Evolutionary conservation across 129 eudicot genomes (phyloP).

Genomic region (Silybum marianum): DNA sequence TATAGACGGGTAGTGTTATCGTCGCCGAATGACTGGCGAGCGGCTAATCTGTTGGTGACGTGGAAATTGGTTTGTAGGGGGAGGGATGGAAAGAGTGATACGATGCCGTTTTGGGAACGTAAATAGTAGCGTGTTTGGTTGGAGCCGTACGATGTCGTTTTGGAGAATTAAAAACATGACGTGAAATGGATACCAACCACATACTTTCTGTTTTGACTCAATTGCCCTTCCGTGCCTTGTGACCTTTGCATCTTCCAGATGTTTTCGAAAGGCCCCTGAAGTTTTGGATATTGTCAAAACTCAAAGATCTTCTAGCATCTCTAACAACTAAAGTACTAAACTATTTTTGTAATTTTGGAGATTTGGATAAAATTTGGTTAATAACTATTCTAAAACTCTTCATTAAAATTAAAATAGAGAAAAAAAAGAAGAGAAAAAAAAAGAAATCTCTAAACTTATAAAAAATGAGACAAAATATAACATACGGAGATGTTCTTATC

Average conservation of each 20-base stretch:
- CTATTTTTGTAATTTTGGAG: too few relatives aligned
- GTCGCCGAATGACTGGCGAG: slow-evolving; percentile 39
- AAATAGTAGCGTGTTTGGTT: slow-evolving; percentile 17
- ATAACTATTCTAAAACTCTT: too few relatives aligned
- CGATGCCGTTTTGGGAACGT: slow-evolving; percentile 1
- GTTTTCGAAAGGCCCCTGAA: not conserved
- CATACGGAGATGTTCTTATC: too few relatives aligned
- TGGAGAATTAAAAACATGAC: not conserved
- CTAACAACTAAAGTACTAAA: too few relatives aligned
- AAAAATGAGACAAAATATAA: too few relatives aligned
- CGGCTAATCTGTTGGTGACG: slow-evolving; percentile 32
- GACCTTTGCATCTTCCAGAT: not conserved
- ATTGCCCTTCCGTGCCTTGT: slow-evolving; percentile 21
- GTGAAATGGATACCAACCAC: slow-evolving; percentile 35
- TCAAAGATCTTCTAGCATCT: not conserved
- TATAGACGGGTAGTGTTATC: slow-evolving; percentile 14
- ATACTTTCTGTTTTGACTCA: slow-evolving; percentile 24
- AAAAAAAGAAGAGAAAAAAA: too few relatives aligned
- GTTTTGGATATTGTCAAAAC: slow-evolving; percentile 2
- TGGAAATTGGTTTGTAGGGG: not conserved
- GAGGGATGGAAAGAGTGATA: not conserved
- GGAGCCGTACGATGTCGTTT: slow-evolving; percentile 15
- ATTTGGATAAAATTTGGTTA: too few relatives aligned
- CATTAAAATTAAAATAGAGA: too few relatives aligned
- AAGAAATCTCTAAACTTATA: too few relatives aligned